Evolutionary conservation across 495 filamentous ascomycete genomes (phyloP).

Genomic region (Hypoxylon fragiforme): DNA sequence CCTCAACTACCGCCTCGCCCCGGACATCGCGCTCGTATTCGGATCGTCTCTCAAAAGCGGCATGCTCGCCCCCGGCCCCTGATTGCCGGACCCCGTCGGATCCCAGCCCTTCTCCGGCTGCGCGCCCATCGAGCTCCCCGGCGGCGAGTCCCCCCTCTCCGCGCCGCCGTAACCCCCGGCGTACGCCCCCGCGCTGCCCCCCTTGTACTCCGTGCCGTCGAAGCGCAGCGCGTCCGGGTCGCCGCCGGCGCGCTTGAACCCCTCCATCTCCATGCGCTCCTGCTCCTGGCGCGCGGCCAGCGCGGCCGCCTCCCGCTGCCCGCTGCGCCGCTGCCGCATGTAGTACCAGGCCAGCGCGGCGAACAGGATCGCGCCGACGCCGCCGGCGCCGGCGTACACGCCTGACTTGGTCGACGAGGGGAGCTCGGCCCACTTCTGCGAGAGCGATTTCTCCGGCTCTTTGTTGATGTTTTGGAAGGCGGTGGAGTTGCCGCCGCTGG

Average conservation of each 20-base stretch:
- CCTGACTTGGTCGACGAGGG: conserved; percentile 59
- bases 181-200: no score
- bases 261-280: conserved; percentile 67
- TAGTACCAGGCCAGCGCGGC: conserved; percentile 60
- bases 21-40: no score
- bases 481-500: conserved; percentile 65
- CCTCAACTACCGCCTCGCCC: no score
- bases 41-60: conserved; percentile 38
- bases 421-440: conserved; percentile 62
- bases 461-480: conserved; percentile 46
- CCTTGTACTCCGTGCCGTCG: conserved; percentile 46
- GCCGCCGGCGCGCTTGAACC: conserved; percentile 51
- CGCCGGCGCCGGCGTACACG: conserved; percentile 60
- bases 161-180: no score
- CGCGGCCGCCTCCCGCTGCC: conserved; percentile 63
- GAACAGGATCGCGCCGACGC: conserved; percentile 52
- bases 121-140: conserved; percentile 32
- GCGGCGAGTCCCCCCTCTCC: conserved; percentile 44
- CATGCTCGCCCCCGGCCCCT: conserved; percentile 36
- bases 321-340: conserved; percentile 67
- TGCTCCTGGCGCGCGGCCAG: conserved; percentile 58
- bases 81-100: conserved; percentile 31
- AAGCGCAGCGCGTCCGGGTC: conserved; percentile 49
- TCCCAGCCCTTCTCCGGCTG: conserved; percentile 35
- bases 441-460: conserved; percentile 48